These are phyloP conservation scores for Phytophthora pluvialis DNA, from an alignment of 352 stramenopile genomes.

Conservation along the genomic window DNA sequence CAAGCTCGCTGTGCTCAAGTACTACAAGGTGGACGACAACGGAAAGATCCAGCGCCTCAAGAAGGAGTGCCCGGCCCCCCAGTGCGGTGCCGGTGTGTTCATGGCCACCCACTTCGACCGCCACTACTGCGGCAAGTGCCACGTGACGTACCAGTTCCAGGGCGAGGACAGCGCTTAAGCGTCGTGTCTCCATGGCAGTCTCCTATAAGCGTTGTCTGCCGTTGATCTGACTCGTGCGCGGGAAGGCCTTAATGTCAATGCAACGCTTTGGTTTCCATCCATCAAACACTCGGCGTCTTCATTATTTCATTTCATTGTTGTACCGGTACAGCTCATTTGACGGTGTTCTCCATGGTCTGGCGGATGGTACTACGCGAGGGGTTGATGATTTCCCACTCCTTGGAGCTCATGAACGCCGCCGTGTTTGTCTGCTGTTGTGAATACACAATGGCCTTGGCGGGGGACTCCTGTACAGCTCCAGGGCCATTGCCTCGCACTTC, in stretches of 20 bases:
- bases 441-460: constrained; percentile 70
- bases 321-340: constrained; percentile 14
- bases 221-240: constrained; percentile 8
- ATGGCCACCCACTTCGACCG: constrained; percentile 99
- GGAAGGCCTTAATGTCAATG: constrained; percentile 38
- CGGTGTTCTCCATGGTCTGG: constrained; percentile 49
- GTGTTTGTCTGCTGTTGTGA: constrained; percentile 51
- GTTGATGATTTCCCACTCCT: constrained; percentile 78
- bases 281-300: constrained; percentile 5
- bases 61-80: constrained; percentile 96
- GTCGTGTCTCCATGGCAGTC: constrained; percentile 25
- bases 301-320: background rate
- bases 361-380: constrained; percentile 59
- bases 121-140: constrained; percentile 99
- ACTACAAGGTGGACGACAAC: constrained; percentile 96
- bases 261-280: constrained; percentile 50
- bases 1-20: constrained; percentile 98
- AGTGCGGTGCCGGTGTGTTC: constrained; percentile 98
- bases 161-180: constrained; percentile 69
- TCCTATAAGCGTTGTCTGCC: constrained; percentile 26
- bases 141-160: constrained; percentile 96
- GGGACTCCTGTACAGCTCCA: constrained; percentile 43
- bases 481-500: constrained; percentile 23
- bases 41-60: constrained; percentile 97
- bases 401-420: constrained; percentile 61